Conservation (phyloP, 768 basidiomycete species). For the Leccinum uliginosum region DNA sequence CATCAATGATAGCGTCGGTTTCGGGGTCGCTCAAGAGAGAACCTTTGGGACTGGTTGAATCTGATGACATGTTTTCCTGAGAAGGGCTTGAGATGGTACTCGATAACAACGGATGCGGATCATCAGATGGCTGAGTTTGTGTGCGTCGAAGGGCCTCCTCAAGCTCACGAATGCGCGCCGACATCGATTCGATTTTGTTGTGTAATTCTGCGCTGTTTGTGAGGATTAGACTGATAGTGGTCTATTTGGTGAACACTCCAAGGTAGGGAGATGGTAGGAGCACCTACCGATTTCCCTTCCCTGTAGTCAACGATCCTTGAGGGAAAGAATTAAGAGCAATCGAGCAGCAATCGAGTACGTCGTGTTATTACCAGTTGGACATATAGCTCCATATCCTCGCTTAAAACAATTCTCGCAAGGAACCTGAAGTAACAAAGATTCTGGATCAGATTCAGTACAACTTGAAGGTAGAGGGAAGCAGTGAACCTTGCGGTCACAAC, state of each 20-base stretch:
- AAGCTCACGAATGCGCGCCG: constrained; percentile 53
- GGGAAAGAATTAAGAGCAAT: constrained; percentile 1
- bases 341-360: constrained; percentile 1
- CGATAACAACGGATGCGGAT: constrained; percentile 47
- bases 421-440: constrained; percentile 38
- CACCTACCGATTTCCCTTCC: constrained; percentile 53
- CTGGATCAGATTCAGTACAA: constrained; percentile 10
- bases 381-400: constrained; percentile 70
- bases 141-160: constrained; percentile 53
- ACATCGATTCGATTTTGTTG: constrained; percentile 53
- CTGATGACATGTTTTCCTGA: constrained; percentile 24
- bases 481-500: constrained; percentile 59
- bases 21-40: constrained; percentile 24
- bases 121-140: constrained; percentile 45
- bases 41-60: constrained; percentile 6
- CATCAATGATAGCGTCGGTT: constrained; percentile 44
- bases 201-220: constrained; percentile 71
- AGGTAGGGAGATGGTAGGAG: not conserved
- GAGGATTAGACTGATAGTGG: constrained; percentile 44
- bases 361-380: constrained; percentile 59
- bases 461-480: not conserved
- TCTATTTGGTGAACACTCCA: not conserved
- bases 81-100: constrained; percentile 24
- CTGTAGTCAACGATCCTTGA: constrained; percentile 50
- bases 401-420: constrained; percentile 78